phyloP scores from a whole-genome alignment of 768 basidiomycete genomes.

The Boletus sp. region DNA sequence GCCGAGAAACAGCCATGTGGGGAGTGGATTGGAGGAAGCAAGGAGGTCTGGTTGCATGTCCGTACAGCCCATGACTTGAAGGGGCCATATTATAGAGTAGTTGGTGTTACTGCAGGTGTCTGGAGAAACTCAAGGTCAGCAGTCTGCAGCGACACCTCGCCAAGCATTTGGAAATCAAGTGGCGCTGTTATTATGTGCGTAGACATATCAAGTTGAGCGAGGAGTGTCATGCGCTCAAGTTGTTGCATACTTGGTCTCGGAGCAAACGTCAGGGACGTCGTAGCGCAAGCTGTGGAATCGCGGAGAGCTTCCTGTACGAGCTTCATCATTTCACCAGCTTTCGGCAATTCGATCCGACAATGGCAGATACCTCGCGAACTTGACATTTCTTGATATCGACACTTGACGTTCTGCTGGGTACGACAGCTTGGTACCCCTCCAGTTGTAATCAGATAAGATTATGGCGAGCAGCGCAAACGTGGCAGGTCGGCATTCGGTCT shows the following conservation, averaged over 20 bases:
- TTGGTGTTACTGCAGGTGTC: constrained; percentile 2
- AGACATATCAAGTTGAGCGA: constrained; percentile 6
- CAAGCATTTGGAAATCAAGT: constrained; percentile 10
- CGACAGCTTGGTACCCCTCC: background rate
- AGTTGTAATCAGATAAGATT: constrained; percentile 9
- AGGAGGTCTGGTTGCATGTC: constrained; percentile 11
- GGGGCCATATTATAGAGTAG: constrained; percentile 3
- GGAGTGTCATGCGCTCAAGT: constrained; percentile 1
- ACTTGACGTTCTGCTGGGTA: too few species aligned
- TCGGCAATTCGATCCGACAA: background rate
- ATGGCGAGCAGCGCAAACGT: constrained; percentile 7
- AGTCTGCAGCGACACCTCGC: constrained; percentile 8
- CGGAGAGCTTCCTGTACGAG: background rate
- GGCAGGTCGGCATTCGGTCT: constrained; percentile 1
- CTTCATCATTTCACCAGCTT: background rate
- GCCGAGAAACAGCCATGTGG: background rate
- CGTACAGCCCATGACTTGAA: constrained; percentile 9
- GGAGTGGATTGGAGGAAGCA: constrained; percentile 7
- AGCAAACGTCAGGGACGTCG: background rate
- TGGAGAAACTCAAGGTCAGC: constrained; percentile 9
- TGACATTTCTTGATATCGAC: background rate
- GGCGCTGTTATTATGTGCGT: constrained; percentile 11
- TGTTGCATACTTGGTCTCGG: background rate
- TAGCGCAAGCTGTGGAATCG: background rate
- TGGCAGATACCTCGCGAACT: background rate